These are phyloP conservation scores for Zymoseptoria ardabiliae DNA, from an alignment of 2,329 filamentous ascomycete species.

Conservation along the genomic window DNA sequence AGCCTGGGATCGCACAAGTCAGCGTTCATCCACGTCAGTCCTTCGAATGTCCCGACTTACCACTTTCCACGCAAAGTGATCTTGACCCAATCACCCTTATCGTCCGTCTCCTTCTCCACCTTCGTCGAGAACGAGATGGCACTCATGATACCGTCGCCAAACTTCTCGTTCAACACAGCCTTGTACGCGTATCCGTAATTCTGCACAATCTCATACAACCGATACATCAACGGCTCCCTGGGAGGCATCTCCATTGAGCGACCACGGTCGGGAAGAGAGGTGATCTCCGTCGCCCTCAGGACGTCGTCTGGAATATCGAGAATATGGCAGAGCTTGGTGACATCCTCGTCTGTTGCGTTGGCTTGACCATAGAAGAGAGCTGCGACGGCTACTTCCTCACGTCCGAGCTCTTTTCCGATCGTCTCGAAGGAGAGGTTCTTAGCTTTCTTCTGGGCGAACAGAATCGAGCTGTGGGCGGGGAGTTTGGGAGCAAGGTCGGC, in stretches of 20 bases:
- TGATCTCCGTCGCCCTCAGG: conserved; percentile 54
- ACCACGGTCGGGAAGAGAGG: conserved; percentile 73
- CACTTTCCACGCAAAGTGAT: conserved; percentile 81
- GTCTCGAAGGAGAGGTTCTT: conserved; percentile 71
- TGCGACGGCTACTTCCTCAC: conserved; percentile 76
- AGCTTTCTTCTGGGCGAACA: conserved; percentile 73
- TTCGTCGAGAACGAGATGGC: conserved; percentile 86
- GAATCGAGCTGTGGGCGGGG: conserved; percentile 60
- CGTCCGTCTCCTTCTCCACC: conserved; percentile 75
- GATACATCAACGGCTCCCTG: conserved; percentile 78
- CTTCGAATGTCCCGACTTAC: conserved; percentile 40
- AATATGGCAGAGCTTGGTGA: conserved; percentile 57
- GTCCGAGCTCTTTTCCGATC: conserved; percentile 65
- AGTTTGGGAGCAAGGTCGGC: conserved; percentile 60
- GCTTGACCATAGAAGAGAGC: conserved; percentile 89
- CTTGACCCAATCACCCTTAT: conserved; percentile 75
- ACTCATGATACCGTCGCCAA: conserved; percentile 79
- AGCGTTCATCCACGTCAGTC: background rate
- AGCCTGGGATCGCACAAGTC: conserved; percentile 32
- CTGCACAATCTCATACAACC: conserved; percentile 88
- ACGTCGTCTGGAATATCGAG: conserved; percentile 52
- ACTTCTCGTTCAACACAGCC: conserved; percentile 89
- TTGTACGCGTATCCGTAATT: conserved; percentile 97
- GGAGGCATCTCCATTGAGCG: conserved; percentile 74
- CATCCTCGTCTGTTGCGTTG: conserved; percentile 63